Base-by-base conservation (phyloP, 2,329 filamentous ascomycete species). In the Penicillium hordei region DNA sequence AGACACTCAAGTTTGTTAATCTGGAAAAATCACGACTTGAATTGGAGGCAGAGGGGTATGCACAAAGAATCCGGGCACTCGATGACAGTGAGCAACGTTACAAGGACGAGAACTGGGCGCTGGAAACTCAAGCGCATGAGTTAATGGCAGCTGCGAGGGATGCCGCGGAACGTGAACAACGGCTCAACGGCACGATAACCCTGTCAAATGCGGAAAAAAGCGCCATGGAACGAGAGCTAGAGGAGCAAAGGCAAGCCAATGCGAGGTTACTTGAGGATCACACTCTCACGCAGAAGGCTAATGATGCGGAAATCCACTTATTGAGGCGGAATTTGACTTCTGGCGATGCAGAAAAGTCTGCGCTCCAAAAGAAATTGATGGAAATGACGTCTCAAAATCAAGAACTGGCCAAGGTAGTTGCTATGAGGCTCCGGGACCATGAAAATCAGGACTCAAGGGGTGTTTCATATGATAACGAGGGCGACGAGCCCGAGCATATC, bases 41-140 rank as follows among this genome's bases (percentile, higher is more conserved):
- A 73, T 83, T 90, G 34, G 93, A 97, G 64, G 84, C 87, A 0
- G 89, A 96, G 72, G 86, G 84, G 3, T 85, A 95, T 62, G 84
- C 89, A 52, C 90, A 95, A 72, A 86, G 92, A 34, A 80, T 97
- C 63, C 89, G 90, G 70, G 84, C 85, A 7, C 81, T 97, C 40
- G 93, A 97, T 67, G 94, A 99, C 76, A 96, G 90, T 72, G 94
- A 99, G 74, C 89, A 95, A 69, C 88, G 91, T 52, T 96, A 96
- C 79, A 97, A 97, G 77, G 94, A 99, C 70, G 94, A 97, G 75
- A 99, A 97, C 73, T 99, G 94, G 94, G 93, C 90, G 62, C 83
- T 99, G 38, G 94, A 99, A 75, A 96, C 93, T 0, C 90, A 92
- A 67, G 83, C 95, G 23, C 94, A 96, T 68, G 93, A 97, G 62